phyloP scores from a whole-genome alignment of 352 stramenopile species.

The Phytophthora fragariaefolia region DNA sequence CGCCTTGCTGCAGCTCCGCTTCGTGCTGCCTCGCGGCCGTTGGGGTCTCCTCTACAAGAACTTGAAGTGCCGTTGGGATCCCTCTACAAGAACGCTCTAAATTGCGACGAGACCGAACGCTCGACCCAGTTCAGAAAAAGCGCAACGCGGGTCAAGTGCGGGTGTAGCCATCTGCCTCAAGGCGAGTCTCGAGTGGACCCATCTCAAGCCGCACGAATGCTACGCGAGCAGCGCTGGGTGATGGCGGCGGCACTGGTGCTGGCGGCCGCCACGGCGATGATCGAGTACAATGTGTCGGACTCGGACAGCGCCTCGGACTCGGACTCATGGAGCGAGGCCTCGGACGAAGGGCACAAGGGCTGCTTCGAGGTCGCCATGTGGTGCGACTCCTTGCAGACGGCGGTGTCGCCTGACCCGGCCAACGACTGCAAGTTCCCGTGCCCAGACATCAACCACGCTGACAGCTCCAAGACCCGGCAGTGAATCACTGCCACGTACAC shows the following conservation, averaged over 20 bases:
- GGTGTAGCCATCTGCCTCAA: not conserved
- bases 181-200: too few relatives aligned
- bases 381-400: slow-evolving; percentile 23
- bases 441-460: slow-evolving; percentile 7
- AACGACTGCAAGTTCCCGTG: slow-evolving; percentile 49
- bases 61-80: slow-evolving; percentile 3
- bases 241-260: slow-evolving; percentile 5
- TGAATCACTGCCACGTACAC: too few relatives aligned
- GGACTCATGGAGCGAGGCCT: slow-evolving; percentile 5
- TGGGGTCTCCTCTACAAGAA: not conserved
- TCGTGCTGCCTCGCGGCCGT: too few relatives aligned
- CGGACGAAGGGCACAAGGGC: not conserved
- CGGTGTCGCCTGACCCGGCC: slow-evolving; percentile 34
- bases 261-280: not conserved
- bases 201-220: slow-evolving; percentile 5
- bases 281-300: slow-evolving; percentile 12
- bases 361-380: slow-evolving; percentile 54
- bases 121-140: slow-evolving; percentile 39
- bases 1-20: too few relatives aligned
- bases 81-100: slow-evolving; percentile 1
- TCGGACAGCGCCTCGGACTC: slow-evolving; percentile 9
- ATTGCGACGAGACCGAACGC: too few relatives aligned
- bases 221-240: slow-evolving; percentile 20
- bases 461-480: too few relatives aligned
- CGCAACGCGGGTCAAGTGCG: not conserved